These are phyloP conservation scores for Raphanus sativus DNA, from an alignment of 345 rosid genomes.

Conservation along the genomic window DNA sequence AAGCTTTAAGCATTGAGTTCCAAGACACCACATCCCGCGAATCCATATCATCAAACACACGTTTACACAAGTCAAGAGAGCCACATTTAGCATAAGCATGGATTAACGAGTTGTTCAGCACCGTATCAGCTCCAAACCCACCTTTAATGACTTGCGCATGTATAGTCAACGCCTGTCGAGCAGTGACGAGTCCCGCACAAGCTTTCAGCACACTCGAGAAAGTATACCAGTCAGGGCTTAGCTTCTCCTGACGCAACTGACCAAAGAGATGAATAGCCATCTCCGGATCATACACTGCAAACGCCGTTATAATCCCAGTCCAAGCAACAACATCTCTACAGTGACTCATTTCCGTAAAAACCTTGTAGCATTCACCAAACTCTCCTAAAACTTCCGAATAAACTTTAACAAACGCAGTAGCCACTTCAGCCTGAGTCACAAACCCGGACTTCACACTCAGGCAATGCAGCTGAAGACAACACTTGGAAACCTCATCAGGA, in stretches of 20 bases:
- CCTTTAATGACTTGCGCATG: slow-evolving; percentile 64
- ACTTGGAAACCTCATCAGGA: slow-evolving; percentile 40
- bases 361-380: slow-evolving; percentile 52
- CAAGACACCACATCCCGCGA: slow-evolving; percentile 63
- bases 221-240: slow-evolving; percentile 72
- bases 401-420: slow-evolving; percentile 71
- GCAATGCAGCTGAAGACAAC: slow-evolving; percentile 64
- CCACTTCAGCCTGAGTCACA: slow-evolving; percentile 57
- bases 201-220: slow-evolving; percentile 78
- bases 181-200: slow-evolving; percentile 72
- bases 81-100: slow-evolving; percentile 88
- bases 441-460: slow-evolving; percentile 57
- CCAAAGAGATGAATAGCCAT: slow-evolving; percentile 62
- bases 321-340: slow-evolving; percentile 62
- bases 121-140: slow-evolving; percentile 64
- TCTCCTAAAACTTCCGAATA: slow-evolving; percentile 66
- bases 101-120: slow-evolving; percentile 68
- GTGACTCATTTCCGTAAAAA: slow-evolving; percentile 53
- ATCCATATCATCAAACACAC: slow-evolving; percentile 65
- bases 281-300: slow-evolving; percentile 65
- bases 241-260: slow-evolving; percentile 47
- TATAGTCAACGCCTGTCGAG: slow-evolving; percentile 53
- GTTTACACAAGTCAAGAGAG: slow-evolving; percentile 56
- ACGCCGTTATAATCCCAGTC: slow-evolving; percentile 80
- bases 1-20: slow-evolving; percentile 89